A percentile compares a stretch with the other conserved stretches of the same genome.
Conservation (phyloP, 805 yeast species). For the Candida nanaspora region DNA sequence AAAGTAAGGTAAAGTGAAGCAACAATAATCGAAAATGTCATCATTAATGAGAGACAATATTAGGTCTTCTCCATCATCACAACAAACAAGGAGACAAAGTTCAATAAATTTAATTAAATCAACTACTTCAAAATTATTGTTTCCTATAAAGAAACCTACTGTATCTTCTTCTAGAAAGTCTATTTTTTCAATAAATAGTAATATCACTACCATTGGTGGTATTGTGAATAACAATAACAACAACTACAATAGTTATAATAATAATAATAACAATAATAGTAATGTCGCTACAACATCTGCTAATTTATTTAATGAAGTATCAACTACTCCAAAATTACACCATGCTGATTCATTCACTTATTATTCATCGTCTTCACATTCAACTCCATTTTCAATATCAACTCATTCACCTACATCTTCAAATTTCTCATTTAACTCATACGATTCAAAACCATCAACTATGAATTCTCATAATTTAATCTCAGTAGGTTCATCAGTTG, state of each 20-base stretch:
- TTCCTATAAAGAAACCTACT: background rate
- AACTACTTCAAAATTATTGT: background rate
- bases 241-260: too few species aligned
- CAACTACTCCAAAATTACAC: background rate
- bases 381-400: background rate
- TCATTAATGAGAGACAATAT: too few species aligned
- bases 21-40: too few species aligned
- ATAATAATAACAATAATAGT: too few species aligned
- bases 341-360: background rate
- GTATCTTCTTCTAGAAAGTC: background rate
- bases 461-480: background rate
- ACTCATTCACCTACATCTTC: background rate
- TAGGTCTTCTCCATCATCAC: too few species aligned
- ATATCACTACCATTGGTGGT: too few species aligned
- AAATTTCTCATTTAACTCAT: background rate
- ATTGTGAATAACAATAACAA: too few species aligned
- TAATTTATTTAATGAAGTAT: too few species aligned
- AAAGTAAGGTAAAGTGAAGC: too few species aligned
- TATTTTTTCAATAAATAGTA: background rate
- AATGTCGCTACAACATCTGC: background rate
- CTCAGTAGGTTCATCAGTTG: too few species aligned
- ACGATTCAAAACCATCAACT: background rate
- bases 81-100: background rate
- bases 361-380: background rate
- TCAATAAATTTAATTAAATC: background rate